phyloP scores from a whole-genome alignment of 2,329 filamentous ascomycete genomes.

The Fusarium sp. region DNA sequence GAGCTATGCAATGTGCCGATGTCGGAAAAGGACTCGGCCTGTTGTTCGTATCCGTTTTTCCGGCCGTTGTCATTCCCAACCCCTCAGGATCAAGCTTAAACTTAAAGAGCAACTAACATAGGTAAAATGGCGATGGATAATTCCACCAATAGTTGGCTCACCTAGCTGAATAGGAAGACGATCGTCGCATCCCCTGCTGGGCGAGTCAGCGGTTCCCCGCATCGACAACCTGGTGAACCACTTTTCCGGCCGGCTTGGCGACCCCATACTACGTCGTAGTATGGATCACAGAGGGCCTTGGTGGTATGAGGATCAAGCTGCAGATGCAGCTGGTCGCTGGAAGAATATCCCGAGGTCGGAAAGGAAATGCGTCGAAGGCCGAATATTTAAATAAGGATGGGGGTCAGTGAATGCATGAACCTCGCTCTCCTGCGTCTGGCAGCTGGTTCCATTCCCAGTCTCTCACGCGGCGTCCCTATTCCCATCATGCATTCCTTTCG shows the following conservation, averaged over 20 bases:
- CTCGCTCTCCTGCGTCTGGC: not conserved
- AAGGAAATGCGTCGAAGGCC: not conserved
- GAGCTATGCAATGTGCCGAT: not conserved
- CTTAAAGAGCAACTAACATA: not conserved
- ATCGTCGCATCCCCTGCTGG: not conserved
- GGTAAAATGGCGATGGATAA: not conserved
- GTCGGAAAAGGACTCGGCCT: not conserved
- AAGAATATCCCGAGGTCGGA: not conserved
- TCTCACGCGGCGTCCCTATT: not conserved
- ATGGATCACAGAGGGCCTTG: not conserved
- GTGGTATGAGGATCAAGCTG: not conserved
- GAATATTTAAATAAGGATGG: not conserved
- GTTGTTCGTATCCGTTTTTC: constrained; percentile 2
- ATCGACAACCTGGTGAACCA: not conserved
- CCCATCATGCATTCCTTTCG: not conserved
- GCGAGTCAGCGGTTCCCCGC: not conserved
- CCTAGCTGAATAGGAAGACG: not conserved
- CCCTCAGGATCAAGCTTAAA: not conserved
- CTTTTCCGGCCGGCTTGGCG: constrained; percentile 9
- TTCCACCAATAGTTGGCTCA: not conserved
- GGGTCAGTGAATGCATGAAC: not conserved
- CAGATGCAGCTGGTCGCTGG: not conserved
- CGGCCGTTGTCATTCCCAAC: not conserved
- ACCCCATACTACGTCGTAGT: not conserved
- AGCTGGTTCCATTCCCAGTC: not conserved